Evolutionary conservation across 345 rosid species (phyloP), one percentile per base, ranked within the genome.

Genomic region (Eutrema yunnanense): DNA sequence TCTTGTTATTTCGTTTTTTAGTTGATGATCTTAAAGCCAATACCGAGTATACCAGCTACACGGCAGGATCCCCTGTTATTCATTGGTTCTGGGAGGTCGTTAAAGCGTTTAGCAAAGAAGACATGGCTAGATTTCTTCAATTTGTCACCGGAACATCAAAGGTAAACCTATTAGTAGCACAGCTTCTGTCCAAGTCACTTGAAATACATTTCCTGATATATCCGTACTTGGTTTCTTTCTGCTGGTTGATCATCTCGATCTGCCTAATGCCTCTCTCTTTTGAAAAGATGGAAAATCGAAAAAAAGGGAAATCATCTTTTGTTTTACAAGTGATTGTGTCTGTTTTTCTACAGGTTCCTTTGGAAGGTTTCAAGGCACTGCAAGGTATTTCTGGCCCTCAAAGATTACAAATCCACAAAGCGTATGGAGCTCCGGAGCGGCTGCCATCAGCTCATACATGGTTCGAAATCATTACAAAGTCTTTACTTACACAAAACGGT

Each of bases 1-100:
- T 55, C 56, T 29, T 29, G 11, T 46, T 54, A 16, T n/a, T 42
- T 62, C 1, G 5, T n/a, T 19, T 41, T 50, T 68, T 36, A 77
- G 98, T 89, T 89, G 93, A 89, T 75, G 98, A 94, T 82, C 80
- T 94, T 60, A 91, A 81, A 78, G 90, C 95, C 74, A 91, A 84
- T 71, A 70, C 96, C 0, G 98, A 91, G 83, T 94, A 91, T 64
- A 89, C 87, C 65, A 96, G 98, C 77, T 94, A 86, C 72, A 85
- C 89, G 2, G 77, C 84, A 37, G 98, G 87, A 72, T 91, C 98
- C 58, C 83, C 81, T 74, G 90, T 89, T 67, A 83, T 91, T 81
- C 95, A 86, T 66, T 91, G 98, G 98, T 91, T 94, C 79, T 94
- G 98, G 98, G 96, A 94, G 76, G 96, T 86, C 22, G 95, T 87